phyloP scores from a whole-genome alignment of 805 yeast species.

The Komagataella pastoris region DNA sequence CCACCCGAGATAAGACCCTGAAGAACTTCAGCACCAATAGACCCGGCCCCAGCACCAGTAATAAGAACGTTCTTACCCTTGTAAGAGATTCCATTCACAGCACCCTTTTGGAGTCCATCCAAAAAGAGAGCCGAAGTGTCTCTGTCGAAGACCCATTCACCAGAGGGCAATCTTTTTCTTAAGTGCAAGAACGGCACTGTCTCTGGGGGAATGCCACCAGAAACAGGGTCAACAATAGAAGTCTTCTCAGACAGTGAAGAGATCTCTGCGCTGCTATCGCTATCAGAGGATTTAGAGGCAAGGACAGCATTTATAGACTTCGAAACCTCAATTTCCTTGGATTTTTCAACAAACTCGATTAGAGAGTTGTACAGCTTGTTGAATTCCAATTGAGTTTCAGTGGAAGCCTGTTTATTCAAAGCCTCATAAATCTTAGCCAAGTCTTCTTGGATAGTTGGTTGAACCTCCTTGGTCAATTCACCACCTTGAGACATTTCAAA shows the following conservation, averaged over 20 bases:
- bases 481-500: conserved; percentile 96
- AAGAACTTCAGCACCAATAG: conserved; percentile 94
- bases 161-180: conserved; percentile 60
- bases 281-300: conserved; percentile 31
- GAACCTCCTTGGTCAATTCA: conserved; percentile 52
- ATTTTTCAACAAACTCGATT: conserved; percentile 52
- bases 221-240: conserved; percentile 59
- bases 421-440: conserved; percentile 73
- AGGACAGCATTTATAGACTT: conserved; percentile 43
- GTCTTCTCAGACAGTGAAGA: conserved; percentile 71
- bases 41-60: conserved; percentile 98
- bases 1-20: conserved; percentile 96
- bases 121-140: conserved; percentile 64
- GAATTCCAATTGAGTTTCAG: conserved; percentile 56
- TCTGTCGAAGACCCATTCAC: conserved; percentile 78
- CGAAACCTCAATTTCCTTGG: conserved; percentile 59
- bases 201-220: conserved; percentile 61
- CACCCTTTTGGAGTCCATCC: conserved; percentile 87
- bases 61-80: conserved; percentile 79
- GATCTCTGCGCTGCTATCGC: conserved; percentile 55
- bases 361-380: conserved; percentile 60
- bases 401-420: conserved; percentile 61
- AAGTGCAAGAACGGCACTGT: conserved; percentile 92
- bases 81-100: conserved; percentile 86
- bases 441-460: conserved; percentile 78